phyloP scores from a whole-genome alignment of 2,329 filamentous ascomycete species.

The Sporothrix inflata region DNA sequence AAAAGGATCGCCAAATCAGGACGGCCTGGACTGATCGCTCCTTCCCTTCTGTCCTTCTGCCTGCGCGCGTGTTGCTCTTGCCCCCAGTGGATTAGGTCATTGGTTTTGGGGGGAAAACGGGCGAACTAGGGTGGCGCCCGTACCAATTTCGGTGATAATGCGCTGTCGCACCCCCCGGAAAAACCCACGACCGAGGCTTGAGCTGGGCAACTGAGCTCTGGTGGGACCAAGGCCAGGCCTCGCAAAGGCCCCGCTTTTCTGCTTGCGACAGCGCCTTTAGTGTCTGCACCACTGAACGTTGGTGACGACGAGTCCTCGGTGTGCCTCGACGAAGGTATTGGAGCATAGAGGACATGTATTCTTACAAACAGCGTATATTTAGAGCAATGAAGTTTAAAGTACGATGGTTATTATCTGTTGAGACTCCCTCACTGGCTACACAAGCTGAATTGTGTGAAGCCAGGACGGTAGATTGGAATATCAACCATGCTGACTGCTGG shows the following conservation, averaged over 20 bases:
- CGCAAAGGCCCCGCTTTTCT: neutral
- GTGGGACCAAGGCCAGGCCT: neutral
- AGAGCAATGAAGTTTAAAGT: no score
- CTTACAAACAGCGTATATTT: no score
- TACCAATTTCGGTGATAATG: neutral
- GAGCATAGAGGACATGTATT: no score
- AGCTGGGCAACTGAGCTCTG: neutral
- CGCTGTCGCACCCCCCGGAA: conserved; percentile 5
- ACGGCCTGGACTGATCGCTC: neutral
- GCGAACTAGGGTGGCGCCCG: neutral
- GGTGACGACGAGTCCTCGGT: neutral
- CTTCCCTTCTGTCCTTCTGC: neutral
- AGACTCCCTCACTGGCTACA: no score
- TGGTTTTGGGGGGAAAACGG: conserved; percentile 11
- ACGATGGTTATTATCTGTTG: no score
- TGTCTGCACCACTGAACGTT: neutral
- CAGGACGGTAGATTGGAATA: no score
- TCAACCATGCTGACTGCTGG: no score
- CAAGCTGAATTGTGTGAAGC: no score
- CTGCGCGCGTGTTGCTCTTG: conserved; percentile 9
- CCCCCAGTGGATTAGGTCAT: neutral
- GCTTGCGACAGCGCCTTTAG: neutral
- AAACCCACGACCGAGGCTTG: neutral
- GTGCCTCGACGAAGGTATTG: no score
- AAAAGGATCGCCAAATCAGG: neutral